Base-by-base conservation (phyloP, 2,329 filamentous ascomycete species). In the Ophiostoma pallidulum region DNA sequence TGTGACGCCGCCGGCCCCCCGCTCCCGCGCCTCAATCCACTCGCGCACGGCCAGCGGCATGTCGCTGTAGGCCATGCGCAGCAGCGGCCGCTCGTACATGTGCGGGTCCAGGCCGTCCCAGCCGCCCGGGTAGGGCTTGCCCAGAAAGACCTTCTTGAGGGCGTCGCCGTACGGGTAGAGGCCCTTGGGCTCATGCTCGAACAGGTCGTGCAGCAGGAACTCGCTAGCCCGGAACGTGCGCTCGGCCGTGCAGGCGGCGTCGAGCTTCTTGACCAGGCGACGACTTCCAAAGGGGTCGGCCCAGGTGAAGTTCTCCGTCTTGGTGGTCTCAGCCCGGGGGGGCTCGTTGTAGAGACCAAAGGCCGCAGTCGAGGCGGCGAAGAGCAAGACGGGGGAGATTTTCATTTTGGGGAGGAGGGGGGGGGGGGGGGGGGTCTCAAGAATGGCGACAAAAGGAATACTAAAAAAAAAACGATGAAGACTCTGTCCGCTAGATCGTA, bases 51-150 rank as follows among this genome's bases (percentile, higher is more conserved):
- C 55, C 19, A 66, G 52, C 10, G 72, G 73, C 26, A 75, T 48
- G 6, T 66, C 61, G 4, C 58, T 54, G 52, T 71, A 69, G 28
- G 65, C 60, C 72, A 76, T 74, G 54, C 63, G 55, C 37, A 76
- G 56, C 51, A 75, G 56, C 47, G 64, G 66, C 16, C 73, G 67
- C 46, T 73, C 69, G 51, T 68, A 65, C 41, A 69, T 68, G 58
- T 77, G 73, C n/a, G 64, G 65, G 54, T 77, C 74, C 20, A 70
- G 59, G 31, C 74, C 74, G 22, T 65, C 64, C 74, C 74, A 77
- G 35, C 66, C 66, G 20, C 74, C 74, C 0, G 74, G 73, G 57
- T 77, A 73, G 42, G 66, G 60, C 28, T 65, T 62, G 4, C 60
- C 60, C 8, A 57, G 48, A 53, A 72, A 72, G 36, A 67, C 57